phyloP scores from a whole-genome alignment of 2,329 filamentous ascomycete genomes.

The Cyanodermella asteris region DNA sequence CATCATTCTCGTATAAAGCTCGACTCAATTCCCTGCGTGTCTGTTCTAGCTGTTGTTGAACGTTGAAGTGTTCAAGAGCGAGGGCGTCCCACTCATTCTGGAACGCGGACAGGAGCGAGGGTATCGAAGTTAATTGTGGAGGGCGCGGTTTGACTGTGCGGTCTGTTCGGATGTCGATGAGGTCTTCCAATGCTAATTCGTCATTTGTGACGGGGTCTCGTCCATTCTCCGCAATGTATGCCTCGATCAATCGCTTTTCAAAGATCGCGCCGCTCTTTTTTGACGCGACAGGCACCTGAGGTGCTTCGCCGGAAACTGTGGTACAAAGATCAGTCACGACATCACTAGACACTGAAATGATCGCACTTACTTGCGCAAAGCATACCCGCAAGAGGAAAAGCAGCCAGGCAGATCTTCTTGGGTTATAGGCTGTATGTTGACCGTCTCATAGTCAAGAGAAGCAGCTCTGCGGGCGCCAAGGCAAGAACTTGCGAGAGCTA shows the following conservation, averaged over 20 bases:
- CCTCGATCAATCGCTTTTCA: slow-evolving; percentile 85
- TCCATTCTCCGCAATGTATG: slow-evolving; percentile 80
- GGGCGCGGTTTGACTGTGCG: slow-evolving; percentile 73
- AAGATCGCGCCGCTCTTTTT: slow-evolving; percentile 85
- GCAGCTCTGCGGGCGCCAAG: no score
- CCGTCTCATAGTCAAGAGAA: no score
- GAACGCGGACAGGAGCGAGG: slow-evolving; percentile 78
- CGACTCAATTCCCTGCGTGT: slow-evolving; percentile 85
- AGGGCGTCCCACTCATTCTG: slow-evolving; percentile 97
- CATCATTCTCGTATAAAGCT: slow-evolving; percentile 90
- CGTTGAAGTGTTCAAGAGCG: slow-evolving; percentile 73
- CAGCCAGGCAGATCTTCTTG: no score
- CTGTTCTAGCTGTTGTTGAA: slow-evolving; percentile 73
- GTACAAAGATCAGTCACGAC: no score
- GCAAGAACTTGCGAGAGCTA: no score
- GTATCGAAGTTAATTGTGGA: slow-evolving; percentile 86
- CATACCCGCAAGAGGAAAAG: no score
- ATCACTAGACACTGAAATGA: slow-evolving; percentile 8
- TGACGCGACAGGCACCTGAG: slow-evolving; percentile 83
- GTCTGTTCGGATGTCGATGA: slow-evolving; percentile 67
- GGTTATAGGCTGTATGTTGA: no score
- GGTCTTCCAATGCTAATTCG: slow-evolving; percentile 60
- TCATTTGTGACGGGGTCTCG: slow-evolving; percentile 82
- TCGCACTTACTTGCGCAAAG: slow-evolving; percentile 41
- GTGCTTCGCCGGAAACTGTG: slow-evolving; percentile 85